Conservation (phyloP, 2,329 filamentous ascomycete genomes). For the Trichoderma semiorbis region DNA sequence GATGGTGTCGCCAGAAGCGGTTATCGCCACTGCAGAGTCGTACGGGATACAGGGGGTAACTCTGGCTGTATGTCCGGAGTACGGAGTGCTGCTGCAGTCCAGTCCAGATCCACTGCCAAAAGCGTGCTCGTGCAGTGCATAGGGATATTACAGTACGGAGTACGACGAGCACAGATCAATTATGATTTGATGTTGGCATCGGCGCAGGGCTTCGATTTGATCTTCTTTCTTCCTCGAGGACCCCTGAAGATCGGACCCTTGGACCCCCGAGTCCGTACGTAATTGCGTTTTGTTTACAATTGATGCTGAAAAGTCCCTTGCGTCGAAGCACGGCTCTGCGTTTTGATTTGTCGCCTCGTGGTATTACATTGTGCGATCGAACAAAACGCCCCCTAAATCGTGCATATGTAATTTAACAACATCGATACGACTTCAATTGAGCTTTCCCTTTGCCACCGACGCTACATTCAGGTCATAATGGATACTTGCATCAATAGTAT, state of each 20-base stretch:
- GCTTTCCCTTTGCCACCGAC: not conserved
- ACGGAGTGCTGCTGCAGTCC: not conserved
- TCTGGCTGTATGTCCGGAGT: not conserved
- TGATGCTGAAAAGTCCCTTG: not conserved
- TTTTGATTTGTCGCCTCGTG: not conserved
- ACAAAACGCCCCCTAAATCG: not conserved
- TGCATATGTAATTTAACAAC: not conserved
- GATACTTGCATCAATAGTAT: not conserved
- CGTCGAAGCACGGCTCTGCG: not conserved
- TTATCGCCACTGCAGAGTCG: constrained; percentile 6
- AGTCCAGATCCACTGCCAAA: not conserved
- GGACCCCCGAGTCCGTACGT: not conserved
- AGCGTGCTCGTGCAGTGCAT: not conserved
- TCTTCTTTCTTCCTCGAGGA: not conserved
- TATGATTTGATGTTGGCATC: not conserved
- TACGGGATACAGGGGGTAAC: not conserved
- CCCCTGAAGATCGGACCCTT: not conserved
- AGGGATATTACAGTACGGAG: not conserved
- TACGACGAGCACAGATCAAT: not conserved
- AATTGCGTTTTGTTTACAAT: not conserved
- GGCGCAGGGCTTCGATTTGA: not conserved
- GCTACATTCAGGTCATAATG: not conserved
- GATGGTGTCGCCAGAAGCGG: not conserved
- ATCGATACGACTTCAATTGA: not conserved
- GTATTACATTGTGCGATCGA: not conserved